Evolutionary conservation across 768 basidiomycete species (phyloP), one percentile per base, ranked within the genome.

Genomic region (Suillus weaverae): DNA sequence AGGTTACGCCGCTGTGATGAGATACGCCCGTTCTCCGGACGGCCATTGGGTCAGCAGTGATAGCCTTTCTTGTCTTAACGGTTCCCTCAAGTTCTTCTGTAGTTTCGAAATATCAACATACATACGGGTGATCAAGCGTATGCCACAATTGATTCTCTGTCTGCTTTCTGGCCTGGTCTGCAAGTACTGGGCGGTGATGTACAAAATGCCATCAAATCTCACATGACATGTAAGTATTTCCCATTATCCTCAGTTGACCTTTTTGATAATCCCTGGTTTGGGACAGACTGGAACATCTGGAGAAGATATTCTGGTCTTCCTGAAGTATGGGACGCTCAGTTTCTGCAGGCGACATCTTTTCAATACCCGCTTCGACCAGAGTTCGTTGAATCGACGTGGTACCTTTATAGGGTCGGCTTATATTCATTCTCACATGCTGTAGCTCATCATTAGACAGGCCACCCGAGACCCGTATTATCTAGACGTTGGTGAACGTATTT

Each of bases 131-230:
- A 92, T 65, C 80, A 87, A 6, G 82, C 88, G 8, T 92, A 89
- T 71, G 78, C 83, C 53, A 90, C 89, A n/a, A 81, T 97, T n/a
- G 97, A 99, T 74, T 97, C 95, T 2, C 79, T 99, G 18, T 94
- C 95, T 2, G 95, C 97, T 1, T 99, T 99, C 75, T 95, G 96
- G 88, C 94, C 97, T n/a, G 97, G 96, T 26, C 81, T 98, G 18
- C 97, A 97, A 77, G 91, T 95, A 11, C 78, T 94, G 14, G 87
- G 88, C 4, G 92, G 92, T 22, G 92, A 97, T 78, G 73, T 97
- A 41, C 88, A 92, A 73, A 94, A 86, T 74, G 97, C 96, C 20
- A 92, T 97, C 70, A 93, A 93, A 70, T 84, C 91, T n/a, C 97
- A 99, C 77, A 77, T 97, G 71, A 84, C 89, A 56, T 97, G 94